phyloP scores from a whole-genome alignment of 352 stramenopile genomes.

The Pelagophyceae sp. region DNA sequence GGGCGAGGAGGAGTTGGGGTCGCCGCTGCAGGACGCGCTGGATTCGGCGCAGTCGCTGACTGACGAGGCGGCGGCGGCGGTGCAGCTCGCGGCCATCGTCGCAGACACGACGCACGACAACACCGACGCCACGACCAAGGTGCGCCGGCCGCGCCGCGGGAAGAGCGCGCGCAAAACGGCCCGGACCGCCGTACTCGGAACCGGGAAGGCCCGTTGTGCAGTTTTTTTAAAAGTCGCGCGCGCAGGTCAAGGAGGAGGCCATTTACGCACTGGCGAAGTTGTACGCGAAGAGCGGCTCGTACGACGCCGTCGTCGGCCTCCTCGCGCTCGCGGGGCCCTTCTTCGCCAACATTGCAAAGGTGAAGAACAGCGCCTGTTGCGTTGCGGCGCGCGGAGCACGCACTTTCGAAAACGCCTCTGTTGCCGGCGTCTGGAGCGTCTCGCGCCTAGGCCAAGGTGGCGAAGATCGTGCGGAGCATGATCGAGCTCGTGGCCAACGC shows the following conservation, averaged over 20 bases:
- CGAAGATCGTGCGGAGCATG: constrained; percentile 95
- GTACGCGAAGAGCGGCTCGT: constrained; percentile 71
- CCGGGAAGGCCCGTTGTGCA: no score
- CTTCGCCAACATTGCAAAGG: constrained; percentile 85
- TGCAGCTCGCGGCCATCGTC: not conserved
- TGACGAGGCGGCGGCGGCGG: not conserved
- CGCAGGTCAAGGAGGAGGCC: constrained; percentile 84
- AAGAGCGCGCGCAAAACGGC: no score
- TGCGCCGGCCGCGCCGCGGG: no score
- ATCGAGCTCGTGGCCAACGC: constrained; percentile 93
- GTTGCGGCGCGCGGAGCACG: no score
- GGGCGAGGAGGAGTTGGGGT: not conserved
- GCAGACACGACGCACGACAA: not conserved
- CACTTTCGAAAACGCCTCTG: no score
- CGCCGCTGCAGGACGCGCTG: not conserved
- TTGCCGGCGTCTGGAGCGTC: no score
- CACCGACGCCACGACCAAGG: not conserved
- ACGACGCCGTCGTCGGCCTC: constrained; percentile 49
- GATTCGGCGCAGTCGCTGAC: not conserved
- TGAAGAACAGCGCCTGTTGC: no score
- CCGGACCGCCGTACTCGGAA: no score
- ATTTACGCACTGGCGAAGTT: constrained; percentile 87
- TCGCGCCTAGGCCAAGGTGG: constrained; percentile 95
- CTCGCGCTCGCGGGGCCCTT: constrained; percentile 79
- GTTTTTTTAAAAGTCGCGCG: no score